These are phyloP conservation scores for Ramaria rubella DNA, from an alignment of 768 basidiomycete species.

Conservation along the genomic window DNA sequence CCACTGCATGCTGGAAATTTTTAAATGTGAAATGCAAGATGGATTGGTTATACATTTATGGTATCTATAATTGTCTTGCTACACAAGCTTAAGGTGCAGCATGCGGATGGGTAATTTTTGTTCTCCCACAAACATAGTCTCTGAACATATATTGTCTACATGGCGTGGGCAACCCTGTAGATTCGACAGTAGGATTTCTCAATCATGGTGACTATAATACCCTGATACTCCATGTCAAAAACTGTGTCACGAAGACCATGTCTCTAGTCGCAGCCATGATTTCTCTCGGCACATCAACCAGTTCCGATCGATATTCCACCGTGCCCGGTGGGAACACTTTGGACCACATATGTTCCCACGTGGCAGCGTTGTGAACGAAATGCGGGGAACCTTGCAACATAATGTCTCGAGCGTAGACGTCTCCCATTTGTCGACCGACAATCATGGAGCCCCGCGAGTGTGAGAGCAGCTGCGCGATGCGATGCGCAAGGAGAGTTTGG, in stretches of 20 bases:
- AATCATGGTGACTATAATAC: no score
- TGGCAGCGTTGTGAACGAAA: background rate
- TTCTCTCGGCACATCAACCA: background rate
- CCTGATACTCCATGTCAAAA: conserved; percentile 6
- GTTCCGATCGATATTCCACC: conserved; percentile 1
- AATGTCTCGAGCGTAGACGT: background rate
- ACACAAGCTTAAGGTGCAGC: no score
- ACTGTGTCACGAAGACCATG: conserved; percentile 5
- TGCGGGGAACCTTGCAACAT: background rate
- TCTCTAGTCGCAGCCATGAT: background rate
- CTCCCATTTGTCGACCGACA: conserved; percentile 24
- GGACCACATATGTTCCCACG: conserved; percentile 8
- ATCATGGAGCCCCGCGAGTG: conserved; percentile 23
- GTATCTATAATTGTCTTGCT: no score
- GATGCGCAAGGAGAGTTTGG: conserved; percentile 23
- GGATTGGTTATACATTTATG: no score
- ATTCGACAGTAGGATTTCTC: no score
- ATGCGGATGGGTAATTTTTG: no score
- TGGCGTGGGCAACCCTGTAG: no score
- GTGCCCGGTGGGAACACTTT: conserved; percentile 3
- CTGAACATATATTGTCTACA: no score
- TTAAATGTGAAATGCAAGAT: no score
- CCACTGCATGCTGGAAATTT: no score
- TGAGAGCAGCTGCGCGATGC: conserved; percentile 23
- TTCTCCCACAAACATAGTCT: no score